Evolutionary conservation across 306 rosid species (phyloP).

Genomic region (Albizia julibrissin): DNA sequence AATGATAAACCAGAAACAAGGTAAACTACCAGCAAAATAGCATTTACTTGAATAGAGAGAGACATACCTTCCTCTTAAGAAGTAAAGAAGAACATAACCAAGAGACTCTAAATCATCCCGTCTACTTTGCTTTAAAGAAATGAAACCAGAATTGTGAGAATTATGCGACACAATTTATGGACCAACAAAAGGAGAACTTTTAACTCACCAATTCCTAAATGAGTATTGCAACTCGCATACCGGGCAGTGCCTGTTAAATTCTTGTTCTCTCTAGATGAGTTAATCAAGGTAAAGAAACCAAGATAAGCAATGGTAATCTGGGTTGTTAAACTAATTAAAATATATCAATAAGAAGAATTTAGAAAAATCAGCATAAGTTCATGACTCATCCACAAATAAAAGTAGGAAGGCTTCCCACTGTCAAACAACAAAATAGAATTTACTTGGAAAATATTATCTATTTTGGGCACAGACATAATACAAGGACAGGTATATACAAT

Average conservation of each 20-base stretch:
- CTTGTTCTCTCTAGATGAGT: slow-evolving; percentile 73
- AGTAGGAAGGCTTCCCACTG: slow-evolving; percentile 22
- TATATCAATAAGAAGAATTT: slow-evolving; percentile 17
- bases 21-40: no score
- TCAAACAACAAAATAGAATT: not conserved
- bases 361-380: slow-evolving; percentile 19
- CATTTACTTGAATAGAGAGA: no score
- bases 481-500: not conserved
- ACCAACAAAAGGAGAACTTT: slow-evolving; percentile 16
- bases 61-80: slow-evolving; percentile 85
- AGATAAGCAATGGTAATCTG: slow-evolving; percentile 31
- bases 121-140: slow-evolving; percentile 75
- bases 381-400: not conserved
- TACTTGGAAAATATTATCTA: not conserved
- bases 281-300: slow-evolving; percentile 34
- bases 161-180: slow-evolving; percentile 17
- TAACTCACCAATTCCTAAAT: slow-evolving; percentile 73
- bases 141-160: slow-evolving; percentile 30
- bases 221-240: slow-evolving; percentile 89
- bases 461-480: not conserved
- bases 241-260: slow-evolving; percentile 90
- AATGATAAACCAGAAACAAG: no score
- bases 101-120: slow-evolving; percentile 94
- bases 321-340: slow-evolving; percentile 13
- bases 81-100: slow-evolving; percentile 84